phyloP scores from a whole-genome alignment of 177 flowering plant species.

The Telopea speciosissima region DNA sequence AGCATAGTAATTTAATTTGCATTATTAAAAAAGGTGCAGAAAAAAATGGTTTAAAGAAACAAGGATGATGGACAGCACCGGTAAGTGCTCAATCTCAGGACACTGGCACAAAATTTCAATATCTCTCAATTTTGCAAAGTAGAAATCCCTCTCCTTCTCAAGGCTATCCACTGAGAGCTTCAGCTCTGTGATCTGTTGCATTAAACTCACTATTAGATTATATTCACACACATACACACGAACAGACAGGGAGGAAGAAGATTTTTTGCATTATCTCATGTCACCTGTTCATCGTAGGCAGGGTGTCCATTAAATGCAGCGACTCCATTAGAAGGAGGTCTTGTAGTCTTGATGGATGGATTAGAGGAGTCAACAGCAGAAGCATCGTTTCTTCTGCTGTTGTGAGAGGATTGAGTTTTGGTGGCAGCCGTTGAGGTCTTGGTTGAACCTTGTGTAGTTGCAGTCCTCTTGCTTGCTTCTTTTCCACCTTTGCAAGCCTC shows the following conservation, averaged over 20 bases:
- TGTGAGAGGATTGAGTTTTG: slow-evolving; percentile 37
- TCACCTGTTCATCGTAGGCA: slow-evolving; percentile 63
- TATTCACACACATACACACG: too few species aligned
- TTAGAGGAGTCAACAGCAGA: slow-evolving; percentile 26
- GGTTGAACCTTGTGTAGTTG: slow-evolving; percentile 39
- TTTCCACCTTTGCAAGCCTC: slow-evolving; percentile 76
- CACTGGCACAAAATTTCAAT: slow-evolving; percentile 85
- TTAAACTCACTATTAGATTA: not conserved
- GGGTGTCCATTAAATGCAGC: too few species aligned
- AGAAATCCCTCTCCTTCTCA: slow-evolving; percentile 97
- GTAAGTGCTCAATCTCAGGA: slow-evolving; percentile 57
- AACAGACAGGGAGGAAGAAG: too few species aligned
- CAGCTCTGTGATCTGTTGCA: slow-evolving; percentile 91
- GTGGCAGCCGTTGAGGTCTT: slow-evolving; percentile 43
- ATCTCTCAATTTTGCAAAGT: slow-evolving; percentile 89
- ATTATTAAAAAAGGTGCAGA: not conserved
- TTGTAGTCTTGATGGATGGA: slow-evolving; percentile 46
- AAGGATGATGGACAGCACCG: slow-evolving; percentile 31
- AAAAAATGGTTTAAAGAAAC: not conserved
- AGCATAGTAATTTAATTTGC: not conserved
- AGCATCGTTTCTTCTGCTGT: slow-evolving; percentile 28
- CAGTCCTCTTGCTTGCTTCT: slow-evolving; percentile 56
- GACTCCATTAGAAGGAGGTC: slow-evolving; percentile 46
- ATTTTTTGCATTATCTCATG: too few species aligned
- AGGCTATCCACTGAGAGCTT: slow-evolving; percentile 86